Conservation (phyloP, 1,284 basidiomycete genomes). For the Malassezia nana region DNA sequence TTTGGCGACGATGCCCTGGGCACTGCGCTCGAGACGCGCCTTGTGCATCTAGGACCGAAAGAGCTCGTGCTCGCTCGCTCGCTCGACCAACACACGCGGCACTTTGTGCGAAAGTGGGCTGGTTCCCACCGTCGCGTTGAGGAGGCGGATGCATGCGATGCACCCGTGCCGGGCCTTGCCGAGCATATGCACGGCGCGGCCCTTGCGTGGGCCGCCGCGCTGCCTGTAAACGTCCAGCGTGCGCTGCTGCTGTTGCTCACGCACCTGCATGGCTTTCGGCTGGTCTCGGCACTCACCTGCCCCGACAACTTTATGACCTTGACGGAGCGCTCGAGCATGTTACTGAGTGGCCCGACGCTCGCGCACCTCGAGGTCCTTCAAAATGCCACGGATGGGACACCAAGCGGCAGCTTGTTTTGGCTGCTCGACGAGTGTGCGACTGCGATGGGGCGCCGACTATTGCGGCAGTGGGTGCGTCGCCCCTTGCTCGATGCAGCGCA, state of each 20-base stretch:
- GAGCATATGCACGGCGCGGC: background rate
- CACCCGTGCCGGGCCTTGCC: background rate
- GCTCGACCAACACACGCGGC: conserved; percentile 65
- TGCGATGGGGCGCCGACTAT: conserved; percentile 71
- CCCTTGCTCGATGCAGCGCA: conserved; percentile 63
- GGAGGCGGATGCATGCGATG: background rate
- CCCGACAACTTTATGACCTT: conserved; percentile 59
- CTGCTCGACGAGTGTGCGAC: conserved; percentile 74
- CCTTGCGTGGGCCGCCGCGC: background rate
- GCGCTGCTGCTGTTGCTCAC: conserved; percentile 68
- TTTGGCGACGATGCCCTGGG: conserved; percentile 49
- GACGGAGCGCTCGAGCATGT: conserved; percentile 65
- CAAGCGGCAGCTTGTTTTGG: conserved; percentile 71
- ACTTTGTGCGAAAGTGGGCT: conserved; percentile 62
- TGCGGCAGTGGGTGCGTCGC: conserved; percentile 75
- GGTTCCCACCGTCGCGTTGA: conserved; percentile 49
- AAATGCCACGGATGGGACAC: conserved; percentile 56
- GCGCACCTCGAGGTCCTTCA: conserved; percentile 57
- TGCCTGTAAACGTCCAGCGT: conserved; percentile 53
- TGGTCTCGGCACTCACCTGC: conserved; percentile 50
- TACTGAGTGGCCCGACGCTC: conserved; percentile 76
- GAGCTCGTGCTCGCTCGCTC: conserved; percentile 59
- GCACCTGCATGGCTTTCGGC: conserved; percentile 65
- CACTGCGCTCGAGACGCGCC: conserved; percentile 39
- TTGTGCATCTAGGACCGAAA: conserved; percentile 56